phyloP scores from a whole-genome alignment of 2,329 filamentous ascomycete genomes.

The Cladosporium sphaerospermum region DNA sequence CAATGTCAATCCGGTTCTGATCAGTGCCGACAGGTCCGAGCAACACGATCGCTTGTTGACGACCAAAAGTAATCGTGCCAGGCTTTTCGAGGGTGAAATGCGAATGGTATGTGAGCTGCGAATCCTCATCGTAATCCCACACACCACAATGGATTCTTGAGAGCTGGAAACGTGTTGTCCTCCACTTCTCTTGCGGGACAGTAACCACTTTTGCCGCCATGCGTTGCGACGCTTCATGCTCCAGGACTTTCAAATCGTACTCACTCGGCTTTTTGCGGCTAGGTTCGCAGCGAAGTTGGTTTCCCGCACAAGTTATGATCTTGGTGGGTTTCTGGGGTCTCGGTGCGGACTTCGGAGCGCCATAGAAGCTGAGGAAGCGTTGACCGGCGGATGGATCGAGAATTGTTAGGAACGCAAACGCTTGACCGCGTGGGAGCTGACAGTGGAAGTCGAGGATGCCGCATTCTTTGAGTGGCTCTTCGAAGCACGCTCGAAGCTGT shows the following conservation, averaged over 20 bases:
- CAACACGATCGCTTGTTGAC: slow-evolving; percentile 22
- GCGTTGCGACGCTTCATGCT: slow-evolving; percentile 17
- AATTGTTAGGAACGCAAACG: slow-evolving; percentile 43
- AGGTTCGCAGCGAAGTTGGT: slow-evolving; percentile 20
- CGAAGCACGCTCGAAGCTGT: slow-evolving; percentile 37
- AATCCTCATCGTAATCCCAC: slow-evolving; percentile 35
- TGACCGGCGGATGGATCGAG: slow-evolving; percentile 34
- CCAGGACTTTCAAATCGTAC: slow-evolving; percentile 22
- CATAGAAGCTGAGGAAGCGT: slow-evolving; percentile 38
- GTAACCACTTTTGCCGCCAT: background rate
- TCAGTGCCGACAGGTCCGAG: slow-evolving; percentile 16
- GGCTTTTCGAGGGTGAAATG: slow-evolving; percentile 36
- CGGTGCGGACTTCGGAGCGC: slow-evolving; percentile 18
- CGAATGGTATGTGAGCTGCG: slow-evolving; percentile 34
- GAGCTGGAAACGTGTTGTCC: slow-evolving; percentile 28
- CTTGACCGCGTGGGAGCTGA: slow-evolving; percentile 37
- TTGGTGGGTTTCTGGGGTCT: slow-evolving; percentile 7
- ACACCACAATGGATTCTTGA: slow-evolving; percentile 36
- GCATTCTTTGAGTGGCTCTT: slow-evolving; percentile 32
- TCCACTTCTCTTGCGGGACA: slow-evolving; percentile 2
- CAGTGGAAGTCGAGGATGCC: slow-evolving; percentile 39
- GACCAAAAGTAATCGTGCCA: slow-evolving; percentile 34
- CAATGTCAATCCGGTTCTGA: slow-evolving; percentile 35
- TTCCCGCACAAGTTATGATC: slow-evolving; percentile 21
- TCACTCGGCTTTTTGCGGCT: slow-evolving; percentile 19